Evolutionary conservation across 2,329 filamentous ascomycete species (phyloP), one percentile per base, ranked within the genome.

Genomic region (Talaromyces funiculosus): DNA sequence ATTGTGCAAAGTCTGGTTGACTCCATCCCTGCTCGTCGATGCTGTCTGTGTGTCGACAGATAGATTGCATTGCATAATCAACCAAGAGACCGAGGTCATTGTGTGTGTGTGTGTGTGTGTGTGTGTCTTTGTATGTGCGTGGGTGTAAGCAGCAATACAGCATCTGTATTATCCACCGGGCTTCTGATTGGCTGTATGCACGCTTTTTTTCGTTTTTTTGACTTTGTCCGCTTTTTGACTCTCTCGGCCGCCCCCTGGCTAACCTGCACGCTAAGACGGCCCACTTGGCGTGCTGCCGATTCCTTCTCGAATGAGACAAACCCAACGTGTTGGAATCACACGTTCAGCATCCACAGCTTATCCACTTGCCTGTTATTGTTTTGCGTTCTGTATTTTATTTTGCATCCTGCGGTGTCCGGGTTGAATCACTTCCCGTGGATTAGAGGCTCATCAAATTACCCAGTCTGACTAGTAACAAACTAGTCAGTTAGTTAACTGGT

Each of bases 331-430:
- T 51, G 47, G 47, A 51, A 35, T 20, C 47, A 35, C 47, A 51
- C 63, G 65, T 65, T 61, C 53, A 59, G 38, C 26, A 58, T 59
- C 51, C 55, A 54, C 31, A 53, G 40, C 37, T 47, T 57, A 24
- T 53, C 42, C 20, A 47, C 20, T 45, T 33, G n/a, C n/a, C 4
- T n/a, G 8, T 16, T 24, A 18, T 37, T n/a, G 22, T 38, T 37
- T 37, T 16, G 35, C n/a, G 38, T 26, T 18, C 18, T 24, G 8
- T 54, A 14, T 33, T 20, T 29, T 53, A 16, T 8, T 51, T 37
- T 29, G 9, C 38, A 29, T 47, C 14, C 16, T 22, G 18, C n/a
- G n/a, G n/a, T n/a, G n/a, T n/a, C n/a, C 22, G 43, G 4, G n/a
- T 47, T 47, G 29, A 47, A 18, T 47, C 22, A 18, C 43, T 9